These are phyloP conservation scores for Nicotiana noctiflora DNA, from an alignment of 257 asterid species.

Conservation along the genomic window DNA sequence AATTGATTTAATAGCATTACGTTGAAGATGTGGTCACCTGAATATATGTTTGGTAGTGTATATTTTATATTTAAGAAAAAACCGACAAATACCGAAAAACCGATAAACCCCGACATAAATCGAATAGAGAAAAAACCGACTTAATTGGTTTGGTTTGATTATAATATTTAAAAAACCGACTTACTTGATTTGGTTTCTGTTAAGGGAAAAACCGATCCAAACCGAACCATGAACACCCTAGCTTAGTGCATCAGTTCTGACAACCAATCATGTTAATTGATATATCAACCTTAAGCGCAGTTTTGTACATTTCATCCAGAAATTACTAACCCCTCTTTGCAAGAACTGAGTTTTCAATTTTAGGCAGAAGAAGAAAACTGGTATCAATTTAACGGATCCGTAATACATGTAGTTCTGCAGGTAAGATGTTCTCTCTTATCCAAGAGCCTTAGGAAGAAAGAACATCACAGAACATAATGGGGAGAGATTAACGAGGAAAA, in stretches of 20 bases:
- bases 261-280: background rate
- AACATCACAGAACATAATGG: background rate
- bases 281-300: background rate
- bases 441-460: background rate
- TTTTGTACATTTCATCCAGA: background rate
- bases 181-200: too few relatives aligned
- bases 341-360: background rate
- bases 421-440: background rate
- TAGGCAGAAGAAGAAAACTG: background rate
- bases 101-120: too few relatives aligned
- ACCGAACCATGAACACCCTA: too few relatives aligned
- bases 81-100: too few relatives aligned
- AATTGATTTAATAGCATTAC: too few relatives aligned
- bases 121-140: too few relatives aligned
- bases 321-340: background rate
- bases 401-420: background rate
- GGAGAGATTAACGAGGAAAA: background rate
- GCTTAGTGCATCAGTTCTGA: background rate
- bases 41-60: too few relatives aligned
- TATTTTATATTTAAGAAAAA: too few relatives aligned
- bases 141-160: too few relatives aligned
- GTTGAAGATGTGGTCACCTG: too few relatives aligned
- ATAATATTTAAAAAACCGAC: too few relatives aligned
- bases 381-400: background rate
- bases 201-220: too few relatives aligned